phyloP scores from a whole-genome alignment of 768 basidiomycete species.

The Leucosporidium yakuticum region DNA sequence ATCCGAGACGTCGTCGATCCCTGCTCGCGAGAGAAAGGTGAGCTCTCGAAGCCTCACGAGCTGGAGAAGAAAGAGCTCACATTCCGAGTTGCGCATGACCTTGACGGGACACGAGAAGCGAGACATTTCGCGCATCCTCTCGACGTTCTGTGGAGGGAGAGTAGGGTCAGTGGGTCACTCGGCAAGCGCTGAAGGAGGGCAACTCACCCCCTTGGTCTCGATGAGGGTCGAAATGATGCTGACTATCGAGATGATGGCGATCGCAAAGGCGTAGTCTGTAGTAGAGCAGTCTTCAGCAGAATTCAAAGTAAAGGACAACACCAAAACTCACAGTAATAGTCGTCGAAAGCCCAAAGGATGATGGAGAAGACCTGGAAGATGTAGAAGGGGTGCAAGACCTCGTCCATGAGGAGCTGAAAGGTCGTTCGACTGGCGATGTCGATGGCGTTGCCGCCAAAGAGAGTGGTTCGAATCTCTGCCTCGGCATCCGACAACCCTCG shows the following conservation, averaged over 20 bases:
- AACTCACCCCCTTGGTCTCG: conserved; percentile 79
- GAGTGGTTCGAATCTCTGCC: conserved; percentile 55
- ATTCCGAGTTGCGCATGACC: conserved; percentile 62
- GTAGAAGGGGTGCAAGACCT: conserved; percentile 96
- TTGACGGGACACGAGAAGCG: conserved; percentile 72
- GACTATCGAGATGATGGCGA: conserved; percentile 77
- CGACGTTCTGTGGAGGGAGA: conserved; percentile 71
- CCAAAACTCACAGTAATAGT: conserved; percentile 57
- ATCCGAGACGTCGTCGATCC: conserved; percentile 67
- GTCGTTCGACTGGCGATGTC: conserved; percentile 85
- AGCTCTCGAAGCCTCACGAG: neutral
- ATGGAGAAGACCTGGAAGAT: conserved; percentile 97
- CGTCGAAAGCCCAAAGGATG: conserved; percentile 84
- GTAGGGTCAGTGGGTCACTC: neutral
- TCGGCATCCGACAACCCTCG: conserved; percentile 57
- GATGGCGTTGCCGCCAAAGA: conserved; percentile 82
- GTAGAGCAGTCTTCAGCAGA: neutral
- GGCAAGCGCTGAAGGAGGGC: neutral
- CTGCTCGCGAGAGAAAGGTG: neutral
- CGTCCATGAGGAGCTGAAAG: conserved; percentile 71
- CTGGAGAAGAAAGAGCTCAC: conserved; percentile 49
- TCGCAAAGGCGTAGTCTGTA: conserved; percentile 88
- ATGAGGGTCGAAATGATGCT: conserved; percentile 80
- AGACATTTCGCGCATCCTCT: conserved; percentile 94
- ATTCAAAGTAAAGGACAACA: neutral